Base-by-base conservation (phyloP, 2,329 filamentous ascomycete genomes). In the Colletotrichum sp. region DNA sequence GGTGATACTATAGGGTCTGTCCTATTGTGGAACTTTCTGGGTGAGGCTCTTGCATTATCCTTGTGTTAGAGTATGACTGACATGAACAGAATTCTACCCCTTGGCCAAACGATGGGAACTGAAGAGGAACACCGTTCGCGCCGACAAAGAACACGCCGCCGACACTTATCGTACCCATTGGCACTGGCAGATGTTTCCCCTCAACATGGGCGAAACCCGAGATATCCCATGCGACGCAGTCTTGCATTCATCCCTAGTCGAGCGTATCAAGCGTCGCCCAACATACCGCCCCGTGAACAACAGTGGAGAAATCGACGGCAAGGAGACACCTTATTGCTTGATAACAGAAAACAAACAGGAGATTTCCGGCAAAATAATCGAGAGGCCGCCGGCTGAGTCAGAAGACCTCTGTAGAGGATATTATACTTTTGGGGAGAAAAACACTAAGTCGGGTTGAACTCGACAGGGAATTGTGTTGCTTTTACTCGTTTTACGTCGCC, bases 11-110 rank as follows among this genome's bases (percentile, higher is more conserved):
- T 80, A 15, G 83, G 87, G 70, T 81, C 84, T 69, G 86, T 87
- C 2, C 65, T 87, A 10, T 68, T 87, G 18, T 87, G 86, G 86
- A 85, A 85, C 52, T 83, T 86, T 32, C 82, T 87, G 81, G 86
- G 85, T 87, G 2, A 52, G 44, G 10, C n/a, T 21, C 44, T 8
- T 52, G n/a, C n/a, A 13, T 52, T 5, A 52, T 52, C 10, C 10
- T 21, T 5, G 0, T 21, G 10, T 52, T 21, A 52, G 44, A 7
- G 0, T 21, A 52, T 21, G 44, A 21, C 44, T 52, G 44, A 52
- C 44, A 52, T 5, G n/a, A 52, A 52, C 28, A 73, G 71, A 73
- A 4, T 52, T 32, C 18, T 63, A 44, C n/a, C 86, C 86, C 0
- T 76, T 85, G 67, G 81, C 87, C 44, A 84, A 83, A 1, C 84